Evolutionary conservation across 2,329 filamentous ascomycete genomes (phyloP), one percentile per base, ranked within the genome.

Genomic region (Cercospora berteroae): DNA sequence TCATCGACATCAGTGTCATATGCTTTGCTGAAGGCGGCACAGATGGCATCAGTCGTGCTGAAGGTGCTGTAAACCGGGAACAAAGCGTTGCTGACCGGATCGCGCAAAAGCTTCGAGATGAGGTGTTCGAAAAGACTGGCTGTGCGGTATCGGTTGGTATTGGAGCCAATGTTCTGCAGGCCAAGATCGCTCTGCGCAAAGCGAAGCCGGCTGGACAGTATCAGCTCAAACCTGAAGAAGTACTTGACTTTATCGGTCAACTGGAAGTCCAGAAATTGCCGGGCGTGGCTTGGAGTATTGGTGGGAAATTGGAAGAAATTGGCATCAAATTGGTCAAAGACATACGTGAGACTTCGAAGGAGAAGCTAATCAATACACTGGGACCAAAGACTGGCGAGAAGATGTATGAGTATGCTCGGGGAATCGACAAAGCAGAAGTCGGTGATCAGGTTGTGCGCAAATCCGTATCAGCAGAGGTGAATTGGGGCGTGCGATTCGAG

Each of bases 401-500:
- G 77, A 83, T 99, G 0, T 94, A 90, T 85, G 93, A 97, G 61
- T 98, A 96, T 78, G 86, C 94, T 23, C 88, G 93, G 5, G 95
- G 95, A 2, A 92, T 98, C 59, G 95, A 99, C 79, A 86, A 85
- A 60, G 85, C 88, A 1, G 93, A 97, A 78, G 92, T 98, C 5
- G 94, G 94, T 33, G 91, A 94, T 66, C 91, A 96, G 75, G 87
- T 90, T 0, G 83, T 92, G 16, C 89, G 95, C 63, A 99, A 98
- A 77, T 98, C 94, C 0, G 93, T 99, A 0, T 98, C 95, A 1
- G 94, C 94, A 0, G 95, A 99, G 77, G 93, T 99, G 69, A 99
- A 95, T 74, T 99, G 95, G 95, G 95, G 96, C 2, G 96, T 99
- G 65, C 89, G 95, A 5, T 99, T 99, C 77, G 88, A 95, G 72